A percentile compares a stretch with the other conserved stretches of the same genome.
phyloP scores from a whole-genome alignment of 768 basidiomycete species.

The Auricularia sp. region DNA sequence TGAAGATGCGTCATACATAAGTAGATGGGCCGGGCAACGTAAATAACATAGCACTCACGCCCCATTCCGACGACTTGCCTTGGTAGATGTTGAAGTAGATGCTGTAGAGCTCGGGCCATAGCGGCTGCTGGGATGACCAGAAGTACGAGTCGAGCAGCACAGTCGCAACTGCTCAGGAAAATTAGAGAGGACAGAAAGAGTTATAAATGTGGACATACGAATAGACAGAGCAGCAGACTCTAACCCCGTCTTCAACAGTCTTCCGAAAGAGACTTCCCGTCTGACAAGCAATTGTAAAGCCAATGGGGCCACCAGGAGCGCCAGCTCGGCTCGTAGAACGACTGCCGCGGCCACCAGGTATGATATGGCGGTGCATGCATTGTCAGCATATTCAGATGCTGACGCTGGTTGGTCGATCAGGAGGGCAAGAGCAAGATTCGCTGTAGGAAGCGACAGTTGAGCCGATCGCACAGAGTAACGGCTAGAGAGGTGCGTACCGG shows the following conservation, averaged over 20 bases:
- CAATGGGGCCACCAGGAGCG: slow-evolving; percentile 53
- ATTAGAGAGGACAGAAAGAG: neutral
- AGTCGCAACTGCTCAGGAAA: slow-evolving; percentile 55
- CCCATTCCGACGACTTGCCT: slow-evolving; percentile 88
- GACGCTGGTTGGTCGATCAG: slow-evolving; percentile 36
- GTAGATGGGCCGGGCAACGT: neutral
- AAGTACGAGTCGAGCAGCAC: slow-evolving; percentile 72
- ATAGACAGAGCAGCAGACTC: slow-evolving; percentile 39
- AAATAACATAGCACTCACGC: slow-evolving; percentile 41
- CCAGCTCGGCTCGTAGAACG: slow-evolving; percentile 73
- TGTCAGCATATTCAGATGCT: slow-evolving; percentile 23
- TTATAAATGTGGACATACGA: slow-evolving; percentile 31
- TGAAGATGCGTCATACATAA: slow-evolving; percentile 17
- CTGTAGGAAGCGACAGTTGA: slow-evolving; percentile 22
- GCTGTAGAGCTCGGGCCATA: slow-evolving; percentile 82
- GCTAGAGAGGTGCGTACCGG: slow-evolving; percentile 36
- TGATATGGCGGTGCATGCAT: slow-evolving; percentile 33
- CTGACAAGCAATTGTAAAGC: slow-evolving; percentile 40
- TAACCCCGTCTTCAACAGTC: slow-evolving; percentile 40
- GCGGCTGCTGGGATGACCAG: slow-evolving; percentile 51
- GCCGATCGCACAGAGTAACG: no score
- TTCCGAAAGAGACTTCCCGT: slow-evolving; percentile 31
- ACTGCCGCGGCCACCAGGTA: slow-evolving; percentile 58
- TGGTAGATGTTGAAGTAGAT: slow-evolving; percentile 79
- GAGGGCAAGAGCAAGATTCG: slow-evolving; percentile 45